Evolutionary conservation across 345 rosid genomes (phyloP).

Genomic region (Brassica cretica): DNA sequence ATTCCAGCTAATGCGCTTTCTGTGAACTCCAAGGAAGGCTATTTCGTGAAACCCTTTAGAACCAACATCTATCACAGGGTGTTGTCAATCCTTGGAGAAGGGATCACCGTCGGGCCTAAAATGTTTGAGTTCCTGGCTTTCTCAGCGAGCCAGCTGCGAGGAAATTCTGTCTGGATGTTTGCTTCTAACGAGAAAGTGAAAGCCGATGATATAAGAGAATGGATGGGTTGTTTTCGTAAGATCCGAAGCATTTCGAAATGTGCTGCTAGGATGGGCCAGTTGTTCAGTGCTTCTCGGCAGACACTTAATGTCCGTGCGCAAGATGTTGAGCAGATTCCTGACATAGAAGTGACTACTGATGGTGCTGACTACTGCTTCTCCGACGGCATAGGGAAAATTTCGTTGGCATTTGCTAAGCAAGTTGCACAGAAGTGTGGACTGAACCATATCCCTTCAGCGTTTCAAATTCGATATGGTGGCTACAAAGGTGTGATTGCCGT

Average conservation of each 20-base stretch:
- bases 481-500: conserved; percentile 90
- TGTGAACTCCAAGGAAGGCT: conserved; percentile 59
- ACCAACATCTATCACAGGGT: conserved; percentile 72
- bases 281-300: conserved; percentile 84
- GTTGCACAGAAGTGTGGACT: conserved; percentile 81
- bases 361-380: conserved; percentile 84
- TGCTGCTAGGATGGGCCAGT: conserved; percentile 98
- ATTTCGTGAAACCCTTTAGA: conserved; percentile 65
- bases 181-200: conserved; percentile 77
- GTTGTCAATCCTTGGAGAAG: conserved; percentile 68
- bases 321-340: conserved; percentile 80
- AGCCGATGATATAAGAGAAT: conserved; percentile 78
- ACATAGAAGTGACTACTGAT: conserved; percentile 66
- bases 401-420: conserved; percentile 66
- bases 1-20: conserved; percentile 70
- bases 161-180: conserved; percentile 95
- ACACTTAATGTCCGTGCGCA: conserved; percentile 62
- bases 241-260: conserved; percentile 79
- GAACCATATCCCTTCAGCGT: conserved; percentile 77
- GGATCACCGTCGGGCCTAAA: conserved; percentile 70
- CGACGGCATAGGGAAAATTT: conserved; percentile 94
- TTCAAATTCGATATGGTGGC: conserved; percentile 96
- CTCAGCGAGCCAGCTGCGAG: conserved; percentile 91
- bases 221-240: conserved; percentile 95
- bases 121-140: conserved; percentile 86